Evolutionary conservation across 2,329 filamentous ascomycete genomes (phyloP), one percentile per base, ranked within the genome.

Genomic region (Penicillium sp.): DNA sequence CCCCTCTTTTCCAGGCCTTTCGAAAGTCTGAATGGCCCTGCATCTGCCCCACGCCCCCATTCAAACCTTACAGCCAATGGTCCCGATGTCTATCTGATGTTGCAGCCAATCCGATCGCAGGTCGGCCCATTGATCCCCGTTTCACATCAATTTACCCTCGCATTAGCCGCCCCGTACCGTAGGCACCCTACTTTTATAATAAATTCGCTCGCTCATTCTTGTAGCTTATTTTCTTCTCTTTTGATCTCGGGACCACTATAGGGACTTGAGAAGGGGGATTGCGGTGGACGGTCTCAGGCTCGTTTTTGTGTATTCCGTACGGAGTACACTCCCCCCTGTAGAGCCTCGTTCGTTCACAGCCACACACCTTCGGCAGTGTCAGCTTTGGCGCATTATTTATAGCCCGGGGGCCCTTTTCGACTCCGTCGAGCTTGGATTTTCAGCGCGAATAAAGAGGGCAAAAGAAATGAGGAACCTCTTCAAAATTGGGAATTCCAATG

Each of bases 71-170:
- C 31, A 45, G 24, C 39, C 18, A 16, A 11, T 19, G 37, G 4
- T 13, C 16, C 26, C 8, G 16, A 24, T n/a, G 13, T 45, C 16
- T 26, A 24, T 50, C 42, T 48, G 21, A 8, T 39, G 19, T 3
- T 13, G 16, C 14, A 48, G 31, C 53, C 53, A 54, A 59, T 56
- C 34, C 42, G 26, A 31, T 49, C 43, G 31, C 44, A 19, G 29
- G 31, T 59, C 56, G 56, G 56, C 54, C 39, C 39, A 43, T 42
- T 40, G 34, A 33, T 28, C 47, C 51, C 48, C 51, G 44, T 59
- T 56, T 59, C 43, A 52, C 39, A 51, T 51, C 46, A 24, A 24
- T 54, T 49, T 36, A 29, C 23, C 34, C 45, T 26, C 45, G 44
- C 24, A 47, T 43, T 42, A 53, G 46, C 47, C 49, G 39, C 37